phyloP scores from a whole-genome alignment of 768 basidiomycete species.

The Daedaleopsis sinensis region DNA sequence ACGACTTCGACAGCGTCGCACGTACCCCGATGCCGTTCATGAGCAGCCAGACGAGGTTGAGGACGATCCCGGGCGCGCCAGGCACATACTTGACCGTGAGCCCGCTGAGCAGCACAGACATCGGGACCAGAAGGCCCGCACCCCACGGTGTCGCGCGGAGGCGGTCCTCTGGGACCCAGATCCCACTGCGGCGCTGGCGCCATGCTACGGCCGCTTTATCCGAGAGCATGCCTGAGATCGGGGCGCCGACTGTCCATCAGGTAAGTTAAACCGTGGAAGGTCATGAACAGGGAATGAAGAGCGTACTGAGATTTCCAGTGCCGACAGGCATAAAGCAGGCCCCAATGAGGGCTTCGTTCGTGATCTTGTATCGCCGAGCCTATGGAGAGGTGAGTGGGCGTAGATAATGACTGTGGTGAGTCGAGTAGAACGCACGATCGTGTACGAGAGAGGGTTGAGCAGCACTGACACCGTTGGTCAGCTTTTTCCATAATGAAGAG shows the following conservation, averaged over 20 bases:
- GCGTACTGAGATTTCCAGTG: constrained; percentile 58
- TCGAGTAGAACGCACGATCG: constrained; percentile 55
- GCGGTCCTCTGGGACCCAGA: constrained; percentile 72
- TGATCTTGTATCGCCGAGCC: constrained; percentile 59
- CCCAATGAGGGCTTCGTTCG: constrained; percentile 59
- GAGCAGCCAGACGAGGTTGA: constrained; percentile 60
- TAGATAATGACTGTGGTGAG: neutral
- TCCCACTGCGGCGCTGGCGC: constrained; percentile 51
- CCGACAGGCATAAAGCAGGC: constrained; percentile 64
- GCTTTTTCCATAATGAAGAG: neutral
- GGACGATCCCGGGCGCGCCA: constrained; percentile 49
- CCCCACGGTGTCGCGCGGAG: constrained; percentile 55
- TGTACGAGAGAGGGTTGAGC: constrained; percentile 65
- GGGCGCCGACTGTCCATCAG: constrained; percentile 53
- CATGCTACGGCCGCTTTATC: constrained; percentile 54
- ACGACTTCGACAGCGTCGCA: neutral
- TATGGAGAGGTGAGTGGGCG: constrained; percentile 25
- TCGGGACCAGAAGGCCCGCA: constrained; percentile 51
- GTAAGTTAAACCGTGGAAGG: neutral
- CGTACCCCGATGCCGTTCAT: constrained; percentile 64
- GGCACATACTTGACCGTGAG: constrained; percentile 52
- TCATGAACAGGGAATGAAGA: constrained; percentile 1
- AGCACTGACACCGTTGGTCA: constrained; percentile 34
- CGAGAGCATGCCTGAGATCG: constrained; percentile 59
- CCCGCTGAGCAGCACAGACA: constrained; percentile 53